A percentile compares a stretch with the other conserved stretches of the same genome.
phyloP scores from a whole-genome alignment of 805 yeast species.

The Saturnispora hagleri region DNA sequence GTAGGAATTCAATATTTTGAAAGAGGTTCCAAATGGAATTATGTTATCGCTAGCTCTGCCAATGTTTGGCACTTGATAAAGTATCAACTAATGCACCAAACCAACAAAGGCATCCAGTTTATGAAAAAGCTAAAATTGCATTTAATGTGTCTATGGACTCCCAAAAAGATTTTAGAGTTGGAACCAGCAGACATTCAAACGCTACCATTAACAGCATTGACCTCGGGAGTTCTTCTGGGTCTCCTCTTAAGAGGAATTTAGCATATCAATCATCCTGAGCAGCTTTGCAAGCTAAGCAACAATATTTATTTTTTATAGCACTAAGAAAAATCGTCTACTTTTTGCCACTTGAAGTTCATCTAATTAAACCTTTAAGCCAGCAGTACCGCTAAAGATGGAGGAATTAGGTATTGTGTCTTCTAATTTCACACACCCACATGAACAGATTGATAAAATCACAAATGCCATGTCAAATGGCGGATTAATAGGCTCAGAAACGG shows the following conservation, averaged over 20 bases:
- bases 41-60: background rate
- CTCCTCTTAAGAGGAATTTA: background rate
- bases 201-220: background rate
- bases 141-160: background rate
- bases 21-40: background rate
- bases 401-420: slow-evolving; percentile 46
- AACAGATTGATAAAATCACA: slow-evolving; percentile 10
- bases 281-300: background rate
- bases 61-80: background rate
- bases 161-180: background rate
- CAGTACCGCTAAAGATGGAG: slow-evolving; percentile 35
- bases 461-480: slow-evolving; percentile 11
- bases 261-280: background rate
- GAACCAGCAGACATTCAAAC: background rate
- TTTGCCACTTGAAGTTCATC: slow-evolving; percentile 2
- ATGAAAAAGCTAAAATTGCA: background rate
- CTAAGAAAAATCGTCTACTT: background rate
- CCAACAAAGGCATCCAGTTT: background rate
- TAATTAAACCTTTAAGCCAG: background rate
- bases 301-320: background rate
- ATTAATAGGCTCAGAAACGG: slow-evolving; percentile 19
- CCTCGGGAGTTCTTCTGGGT: background rate
- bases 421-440: slow-evolving; percentile 8
- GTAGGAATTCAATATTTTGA: background rate
- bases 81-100: background rate